A percentile compares a stretch with the other conserved stretches of the same genome.
These are phyloP conservation scores for Mycena indigotica DNA, from an alignment of 768 basidiomycete genomes.

Conservation along the genomic window DNA sequence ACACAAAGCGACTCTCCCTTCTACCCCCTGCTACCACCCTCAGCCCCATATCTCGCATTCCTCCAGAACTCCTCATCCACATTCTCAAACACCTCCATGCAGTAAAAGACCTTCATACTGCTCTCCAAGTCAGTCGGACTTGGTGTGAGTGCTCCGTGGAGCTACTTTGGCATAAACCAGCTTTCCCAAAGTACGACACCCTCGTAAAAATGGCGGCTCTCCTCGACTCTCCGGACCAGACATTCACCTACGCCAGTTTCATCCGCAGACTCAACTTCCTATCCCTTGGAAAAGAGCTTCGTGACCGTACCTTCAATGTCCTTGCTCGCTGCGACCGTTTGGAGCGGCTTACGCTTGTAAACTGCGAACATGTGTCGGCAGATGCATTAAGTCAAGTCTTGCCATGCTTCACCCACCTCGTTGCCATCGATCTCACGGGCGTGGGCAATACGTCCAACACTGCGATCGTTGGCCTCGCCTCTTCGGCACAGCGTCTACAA, in stretches of 20 bases:
- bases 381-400: constrained; percentile 66
- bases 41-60: constrained; percentile 69
- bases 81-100: constrained; percentile 84
- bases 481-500: constrained; percentile 73
- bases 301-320: constrained; percentile 70
- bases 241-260: constrained; percentile 86
- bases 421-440: constrained; percentile 83
- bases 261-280: constrained; percentile 91
- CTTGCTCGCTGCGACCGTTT: constrained; percentile 77
- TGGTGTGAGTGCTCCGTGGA: constrained; percentile 98
- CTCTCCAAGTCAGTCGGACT: constrained; percentile 79
- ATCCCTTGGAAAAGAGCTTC: constrained; percentile 66
- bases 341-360: constrained; percentile 87
- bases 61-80: constrained; percentile 91
- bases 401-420: constrained; percentile 70
- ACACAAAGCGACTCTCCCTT: constrained; percentile 33
- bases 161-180: constrained; percentile 91
- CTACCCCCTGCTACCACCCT: constrained; percentile 32
- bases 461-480: constrained; percentile 71
- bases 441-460: constrained; percentile 69
- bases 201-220: constrained; percentile 79
- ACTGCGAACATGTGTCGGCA: constrained; percentile 70
- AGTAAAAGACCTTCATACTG: constrained; percentile 70
- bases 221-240: constrained; percentile 62
- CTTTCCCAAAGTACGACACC: constrained; percentile 66